Conservation (phyloP, 2,329 filamentous ascomycete genomes). For the Xylariaceae sp. region DNA sequence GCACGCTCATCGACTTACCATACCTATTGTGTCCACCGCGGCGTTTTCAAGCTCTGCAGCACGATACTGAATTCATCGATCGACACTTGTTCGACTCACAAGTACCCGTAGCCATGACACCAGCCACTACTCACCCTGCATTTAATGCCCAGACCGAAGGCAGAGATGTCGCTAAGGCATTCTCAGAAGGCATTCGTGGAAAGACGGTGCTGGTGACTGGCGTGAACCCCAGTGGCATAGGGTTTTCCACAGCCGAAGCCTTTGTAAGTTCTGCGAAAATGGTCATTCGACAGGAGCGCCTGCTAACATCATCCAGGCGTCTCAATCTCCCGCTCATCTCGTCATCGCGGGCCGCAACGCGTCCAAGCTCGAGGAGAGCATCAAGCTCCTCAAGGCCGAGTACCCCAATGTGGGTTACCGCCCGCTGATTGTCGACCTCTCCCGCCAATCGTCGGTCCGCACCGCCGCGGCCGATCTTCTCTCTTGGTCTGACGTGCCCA, state of each 20-base stretch:
- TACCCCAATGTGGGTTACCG: conserved; percentile 27
- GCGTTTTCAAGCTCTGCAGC: too few species aligned
- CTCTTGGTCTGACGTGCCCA: conserved; percentile 28
- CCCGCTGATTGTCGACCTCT: conserved; percentile 34
- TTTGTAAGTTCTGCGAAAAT: conserved; percentile 24
- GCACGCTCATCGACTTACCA: too few species aligned
- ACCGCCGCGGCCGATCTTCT: conserved; percentile 30
- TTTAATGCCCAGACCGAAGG: conserved; percentile 32
- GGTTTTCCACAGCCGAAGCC: conserved; percentile 29
- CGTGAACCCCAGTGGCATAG: conserved; percentile 30
- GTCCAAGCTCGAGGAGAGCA: conserved; percentile 26
- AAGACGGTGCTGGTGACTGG: conserved; percentile 35
- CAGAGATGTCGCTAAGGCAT: conserved; percentile 34
- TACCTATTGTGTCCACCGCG: too few species aligned
- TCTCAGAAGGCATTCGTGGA: conserved; percentile 28
- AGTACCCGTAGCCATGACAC: background rate
- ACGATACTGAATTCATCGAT: too few species aligned
- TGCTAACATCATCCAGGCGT: conserved; percentile 15
- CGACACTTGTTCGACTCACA: too few species aligned
- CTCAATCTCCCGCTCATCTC: conserved; percentile 28
- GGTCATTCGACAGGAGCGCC: background rate
- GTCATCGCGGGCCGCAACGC: conserved; percentile 31
- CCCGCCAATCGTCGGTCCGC: conserved; percentile 31
- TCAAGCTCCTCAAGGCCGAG: conserved; percentile 23
- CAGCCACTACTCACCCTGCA: conserved; percentile 28